Evolutionary conservation across 1,284 basidiomycete species (phyloP), one percentile per base, ranked within the genome.

Genomic region (Cerioporus squamosus): DNA sequence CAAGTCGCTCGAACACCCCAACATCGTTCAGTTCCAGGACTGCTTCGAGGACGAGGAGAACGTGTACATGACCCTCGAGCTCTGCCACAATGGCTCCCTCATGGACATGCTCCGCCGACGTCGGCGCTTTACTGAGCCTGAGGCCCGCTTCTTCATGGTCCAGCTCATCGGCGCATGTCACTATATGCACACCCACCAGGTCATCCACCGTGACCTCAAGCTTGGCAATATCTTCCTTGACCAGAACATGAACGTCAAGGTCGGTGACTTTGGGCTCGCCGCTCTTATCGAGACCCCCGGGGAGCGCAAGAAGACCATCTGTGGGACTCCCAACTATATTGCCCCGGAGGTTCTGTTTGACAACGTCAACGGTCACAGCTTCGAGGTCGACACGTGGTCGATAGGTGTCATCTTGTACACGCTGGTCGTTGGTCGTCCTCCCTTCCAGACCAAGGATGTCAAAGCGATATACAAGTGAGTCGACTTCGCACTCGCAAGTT

Each of bases 291-390:
- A 98, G 76, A 95, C 89, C 72, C 93, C 93, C 10, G 96, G 96
- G 1, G 97, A 99, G 74, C 80, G 97, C 66, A 98, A 98, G 82
- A 98, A 97, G 86, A 99, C 97, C 0, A 97, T 98, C 49, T 98
- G 97, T 68, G 97, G 97, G 6, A 99, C 97, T 1, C 97, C 97
- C 1, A 98, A 99, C 74, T 98, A 99, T 74, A 98, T 99, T 66
- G 97, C 97, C 0, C 97, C 97, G 0, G 97, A 99, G 73, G 95
- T 99, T 33, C 78, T 99, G 60, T 98, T 98, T 73, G 95, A 98
- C 73, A 94, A 92, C 44, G 93, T 90, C 24, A 96, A 95, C 66
- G 95, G 97, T 0, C 97, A 99, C 75, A 95, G 93, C 72, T 99
- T 98, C 70, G 97, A 98, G 76, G 97, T 98, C 36, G 97, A 99